These are phyloP conservation scores for Mycena rebaudengoi DNA, from an alignment of 768 basidiomycete species.

Conservation along the genomic window DNA sequence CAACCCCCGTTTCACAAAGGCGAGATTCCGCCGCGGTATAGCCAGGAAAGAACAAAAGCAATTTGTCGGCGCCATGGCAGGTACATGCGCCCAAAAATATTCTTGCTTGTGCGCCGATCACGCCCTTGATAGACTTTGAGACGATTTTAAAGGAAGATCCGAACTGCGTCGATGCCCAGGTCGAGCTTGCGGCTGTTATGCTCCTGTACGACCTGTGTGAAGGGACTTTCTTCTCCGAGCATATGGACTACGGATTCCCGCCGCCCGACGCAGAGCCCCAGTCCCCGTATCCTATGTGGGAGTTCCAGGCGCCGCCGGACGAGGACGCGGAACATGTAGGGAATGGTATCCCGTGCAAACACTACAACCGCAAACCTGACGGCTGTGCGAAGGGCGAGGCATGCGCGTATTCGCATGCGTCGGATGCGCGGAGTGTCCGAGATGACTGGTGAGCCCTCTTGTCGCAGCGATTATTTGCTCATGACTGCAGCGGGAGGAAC, in stretches of 20 bases:
- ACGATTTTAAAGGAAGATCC: slow-evolving; percentile 17
- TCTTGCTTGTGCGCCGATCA: background rate
- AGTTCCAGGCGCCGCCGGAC: background rate
- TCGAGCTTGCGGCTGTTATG: background rate
- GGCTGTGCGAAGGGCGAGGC: slow-evolving; percentile 17
- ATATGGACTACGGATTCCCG: background rate
- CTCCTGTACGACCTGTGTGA: background rate
- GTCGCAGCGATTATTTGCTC: background rate
- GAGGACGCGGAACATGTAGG: slow-evolving; percentile 3
- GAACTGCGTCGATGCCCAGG: slow-evolving; percentile 14
- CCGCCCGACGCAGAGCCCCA: background rate
- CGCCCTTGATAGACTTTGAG: slow-evolving; percentile 2
- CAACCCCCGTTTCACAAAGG: slow-evolving; percentile 45
- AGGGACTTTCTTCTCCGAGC: background rate
- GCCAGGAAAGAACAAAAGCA: slow-evolving; percentile 40
- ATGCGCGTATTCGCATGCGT: slow-evolving; percentile 23
- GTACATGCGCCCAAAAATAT: background rate
- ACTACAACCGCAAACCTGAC: slow-evolving; percentile 19
- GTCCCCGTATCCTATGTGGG: background rate
- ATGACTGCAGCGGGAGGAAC: slow-evolving; percentile 12
- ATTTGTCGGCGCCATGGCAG: slow-evolving; percentile 19
- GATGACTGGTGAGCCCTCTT: slow-evolving; percentile 1
- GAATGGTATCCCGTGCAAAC: slow-evolving; percentile 23
- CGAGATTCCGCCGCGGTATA: slow-evolving; percentile 49
- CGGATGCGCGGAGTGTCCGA: slow-evolving; percentile 16